Conservation (phyloP, 2,329 filamentous ascomycete species). For the Exophiala mesophila region DNA sequence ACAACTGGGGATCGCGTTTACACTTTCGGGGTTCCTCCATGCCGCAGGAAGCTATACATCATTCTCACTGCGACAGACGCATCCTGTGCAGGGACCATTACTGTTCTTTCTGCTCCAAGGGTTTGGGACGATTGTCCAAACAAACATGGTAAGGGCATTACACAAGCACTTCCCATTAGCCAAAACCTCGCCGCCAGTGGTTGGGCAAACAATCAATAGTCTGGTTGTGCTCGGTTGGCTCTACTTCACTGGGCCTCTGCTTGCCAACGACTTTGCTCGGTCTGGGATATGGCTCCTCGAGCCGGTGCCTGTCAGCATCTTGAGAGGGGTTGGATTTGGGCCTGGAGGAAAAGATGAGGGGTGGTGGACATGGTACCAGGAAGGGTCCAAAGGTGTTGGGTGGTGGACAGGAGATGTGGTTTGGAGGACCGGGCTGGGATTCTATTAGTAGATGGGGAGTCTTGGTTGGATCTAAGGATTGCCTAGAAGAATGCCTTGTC, state of each 20-base stretch:
- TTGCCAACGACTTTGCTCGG: slow-evolving; percentile 72
- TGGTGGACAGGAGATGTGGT: slow-evolving; percentile 24
- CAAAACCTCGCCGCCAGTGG: slow-evolving; percentile 39
- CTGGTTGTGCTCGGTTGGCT: slow-evolving; percentile 63
- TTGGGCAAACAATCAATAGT: slow-evolving; percentile 56
- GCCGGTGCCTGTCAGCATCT: slow-evolving; percentile 68
- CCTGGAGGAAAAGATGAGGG: slow-evolving; percentile 48
- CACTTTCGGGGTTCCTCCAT: slow-evolving; percentile 65
- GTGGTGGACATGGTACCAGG: slow-evolving; percentile 60
- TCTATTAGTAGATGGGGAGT: slow-evolving; percentile 14
- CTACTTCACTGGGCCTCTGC: slow-evolving; percentile 56
- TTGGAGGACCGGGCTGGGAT: slow-evolving; percentile 27
- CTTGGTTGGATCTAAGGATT: no score
- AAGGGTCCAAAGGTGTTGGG: slow-evolving; percentile 19
- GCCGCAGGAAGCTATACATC: slow-evolving; percentile 63
- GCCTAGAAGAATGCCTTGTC: no score
- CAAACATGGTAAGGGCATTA: slow-evolving; percentile 31
- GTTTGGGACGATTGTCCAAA: slow-evolving; percentile 61
- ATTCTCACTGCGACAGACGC: slow-evolving; percentile 50
- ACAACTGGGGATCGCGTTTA: slow-evolving; percentile 55
- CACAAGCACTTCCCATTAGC: slow-evolving; percentile 32
- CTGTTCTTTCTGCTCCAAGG: slow-evolving; percentile 70
- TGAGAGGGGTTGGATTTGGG: slow-evolving; percentile 64
- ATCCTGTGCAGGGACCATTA: slow-evolving; percentile 49
- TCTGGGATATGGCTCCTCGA: slow-evolving; percentile 76